Conservation (phyloP, 1,284 basidiomycete genomes). For the Chondrostereum purpureum region DNA sequence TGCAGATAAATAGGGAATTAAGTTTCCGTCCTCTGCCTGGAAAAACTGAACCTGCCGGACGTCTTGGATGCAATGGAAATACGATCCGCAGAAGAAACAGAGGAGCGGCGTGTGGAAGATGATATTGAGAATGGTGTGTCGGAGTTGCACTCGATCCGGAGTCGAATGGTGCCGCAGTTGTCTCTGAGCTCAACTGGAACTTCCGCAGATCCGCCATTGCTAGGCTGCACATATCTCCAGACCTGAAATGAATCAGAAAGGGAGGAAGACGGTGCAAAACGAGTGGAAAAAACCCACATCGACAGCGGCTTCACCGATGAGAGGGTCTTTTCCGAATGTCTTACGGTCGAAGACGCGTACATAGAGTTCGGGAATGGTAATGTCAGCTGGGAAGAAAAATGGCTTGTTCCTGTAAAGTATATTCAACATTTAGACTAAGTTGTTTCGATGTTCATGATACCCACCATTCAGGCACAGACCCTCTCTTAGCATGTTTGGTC, state of each 20-base stretch:
- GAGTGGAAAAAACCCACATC: conserved; percentile 49
- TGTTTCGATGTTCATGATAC: conserved; percentile 20
- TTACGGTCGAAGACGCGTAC: conserved; percentile 78
- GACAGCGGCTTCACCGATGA: conserved; percentile 70
- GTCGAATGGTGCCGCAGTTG: conserved; percentile 54
- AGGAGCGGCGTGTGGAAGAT: not conserved
- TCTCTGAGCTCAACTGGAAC: conserved; percentile 60
- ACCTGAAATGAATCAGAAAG: conserved; percentile 38
- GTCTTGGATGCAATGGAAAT: too few species aligned
- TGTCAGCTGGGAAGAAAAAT: conserved; percentile 61
- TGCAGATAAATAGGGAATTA: too few species aligned
- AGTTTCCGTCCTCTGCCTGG: too few species aligned
- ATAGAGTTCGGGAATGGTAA: conserved; percentile 53
- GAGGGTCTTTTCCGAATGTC: conserved; percentile 80
- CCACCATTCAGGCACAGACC: conserved; percentile 73
- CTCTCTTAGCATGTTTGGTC: conserved; percentile 75
- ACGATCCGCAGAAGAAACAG: not conserved
- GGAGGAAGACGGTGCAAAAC: not conserved
- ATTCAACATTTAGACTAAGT: conserved; percentile 5
- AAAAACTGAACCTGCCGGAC: too few species aligned
- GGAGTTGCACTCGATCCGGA: conserved; percentile 72
- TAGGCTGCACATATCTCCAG: conserved; percentile 64
- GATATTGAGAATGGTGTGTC: conserved; percentile 31
- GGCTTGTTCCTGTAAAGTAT: conserved; percentile 66
- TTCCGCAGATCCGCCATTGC: conserved; percentile 51